Percentiles rank a stretch among this genome's conserved stretches.
These are phyloP conservation scores for Pichia sp. DNA, from an alignment of 1,139 yeast genomes.

Conservation along the genomic window DNA sequence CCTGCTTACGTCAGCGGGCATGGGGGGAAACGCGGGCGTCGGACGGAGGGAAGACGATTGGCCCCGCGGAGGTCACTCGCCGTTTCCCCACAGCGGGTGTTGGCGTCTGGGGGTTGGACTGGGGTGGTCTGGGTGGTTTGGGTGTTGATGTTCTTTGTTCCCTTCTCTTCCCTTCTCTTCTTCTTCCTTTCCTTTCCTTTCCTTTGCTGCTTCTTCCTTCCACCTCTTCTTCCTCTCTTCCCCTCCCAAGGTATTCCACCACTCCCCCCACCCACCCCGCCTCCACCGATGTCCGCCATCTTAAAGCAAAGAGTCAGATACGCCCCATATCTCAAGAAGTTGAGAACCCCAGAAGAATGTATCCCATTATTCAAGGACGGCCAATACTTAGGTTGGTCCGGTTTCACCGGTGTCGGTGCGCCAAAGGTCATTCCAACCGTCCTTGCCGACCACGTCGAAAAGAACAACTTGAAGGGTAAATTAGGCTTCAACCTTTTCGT, in stretches of 20 bases:
- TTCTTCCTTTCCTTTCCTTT: not conserved
- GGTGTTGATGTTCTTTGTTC: not conserved
- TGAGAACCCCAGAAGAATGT: slow-evolving; percentile 79
- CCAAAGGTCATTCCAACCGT: slow-evolving; percentile 93
- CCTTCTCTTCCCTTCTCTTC: not conserved
- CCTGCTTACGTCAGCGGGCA: slow-evolving; percentile 1
- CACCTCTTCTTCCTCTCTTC: not conserved
- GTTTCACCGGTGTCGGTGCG: slow-evolving; percentile 98
- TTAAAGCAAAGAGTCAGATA: slow-evolving; percentile 88
- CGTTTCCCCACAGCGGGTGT: too few relatives aligned
- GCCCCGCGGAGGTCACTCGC: too few relatives aligned
- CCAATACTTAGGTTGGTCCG: slow-evolving; percentile 96
- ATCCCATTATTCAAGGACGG: slow-evolving; percentile 83
- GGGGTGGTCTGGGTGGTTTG: too few relatives aligned
- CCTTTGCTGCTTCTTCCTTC: not conserved
- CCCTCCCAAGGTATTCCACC: too few relatives aligned
- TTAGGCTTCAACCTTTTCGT: slow-evolving; percentile 87
- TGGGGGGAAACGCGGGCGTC: too few relatives aligned
- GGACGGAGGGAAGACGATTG: not conserved
- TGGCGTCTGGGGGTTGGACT: too few relatives aligned
- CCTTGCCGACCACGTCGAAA: slow-evolving; percentile 83
- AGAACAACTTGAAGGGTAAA: slow-evolving; percentile 82
- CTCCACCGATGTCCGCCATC: slow-evolving; percentile 81
- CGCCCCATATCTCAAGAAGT: slow-evolving; percentile 79
- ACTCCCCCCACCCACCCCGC: too few relatives aligned